These are phyloP conservation scores for Perkinsela sp. DNA, from an alignment of 208 protist genomes.

Conservation along the genomic window DNA sequence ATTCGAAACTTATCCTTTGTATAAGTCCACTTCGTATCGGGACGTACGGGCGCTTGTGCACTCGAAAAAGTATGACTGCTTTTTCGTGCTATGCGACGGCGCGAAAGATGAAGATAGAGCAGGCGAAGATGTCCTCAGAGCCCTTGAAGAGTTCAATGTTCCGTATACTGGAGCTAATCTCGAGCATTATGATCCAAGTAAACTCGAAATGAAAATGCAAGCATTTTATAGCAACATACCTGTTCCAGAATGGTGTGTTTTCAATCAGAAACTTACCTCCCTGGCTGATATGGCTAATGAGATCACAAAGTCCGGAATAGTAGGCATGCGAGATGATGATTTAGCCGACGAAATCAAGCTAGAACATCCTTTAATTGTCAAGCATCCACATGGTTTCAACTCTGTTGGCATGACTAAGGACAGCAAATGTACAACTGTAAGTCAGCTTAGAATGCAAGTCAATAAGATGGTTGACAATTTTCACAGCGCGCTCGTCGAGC, in stretches of 20 bases:
- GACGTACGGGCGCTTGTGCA: slow-evolving; percentile 31
- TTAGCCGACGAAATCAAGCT: slow-evolving; percentile 43
- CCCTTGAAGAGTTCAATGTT: slow-evolving; percentile 48
- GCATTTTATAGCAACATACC: slow-evolving; percentile 36
- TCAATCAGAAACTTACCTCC: slow-evolving; percentile 27
- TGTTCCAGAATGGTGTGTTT: slow-evolving; percentile 20
- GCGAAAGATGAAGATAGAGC: slow-evolving; percentile 42
- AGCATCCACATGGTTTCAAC: slow-evolving; percentile 48
- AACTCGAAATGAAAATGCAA: slow-evolving; percentile 60
- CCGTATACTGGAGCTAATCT: slow-evolving; percentile 57
- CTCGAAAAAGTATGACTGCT: slow-evolving; percentile 44
- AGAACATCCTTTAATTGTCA: slow-evolving; percentile 57
- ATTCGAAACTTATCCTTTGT: neutral
- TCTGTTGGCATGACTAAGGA: slow-evolving; percentile 54
- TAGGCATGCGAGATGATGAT: slow-evolving; percentile 11
- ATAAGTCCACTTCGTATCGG: slow-evolving; percentile 34
- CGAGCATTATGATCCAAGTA: slow-evolving; percentile 45
- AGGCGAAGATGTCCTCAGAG: slow-evolving; percentile 37
- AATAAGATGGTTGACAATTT: slow-evolving; percentile 28
- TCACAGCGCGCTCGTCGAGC: slow-evolving; percentile 49
- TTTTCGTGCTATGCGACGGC: slow-evolving; percentile 63
- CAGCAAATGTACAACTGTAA: slow-evolving; percentile 32
- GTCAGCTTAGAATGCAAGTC: slow-evolving; percentile 32
- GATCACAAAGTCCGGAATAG: slow-evolving; percentile 19
- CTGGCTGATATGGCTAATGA: slow-evolving; percentile 10